phyloP scores from a whole-genome alignment of 1,139 yeast species.

The Geotrichum bryndzae region DNA sequence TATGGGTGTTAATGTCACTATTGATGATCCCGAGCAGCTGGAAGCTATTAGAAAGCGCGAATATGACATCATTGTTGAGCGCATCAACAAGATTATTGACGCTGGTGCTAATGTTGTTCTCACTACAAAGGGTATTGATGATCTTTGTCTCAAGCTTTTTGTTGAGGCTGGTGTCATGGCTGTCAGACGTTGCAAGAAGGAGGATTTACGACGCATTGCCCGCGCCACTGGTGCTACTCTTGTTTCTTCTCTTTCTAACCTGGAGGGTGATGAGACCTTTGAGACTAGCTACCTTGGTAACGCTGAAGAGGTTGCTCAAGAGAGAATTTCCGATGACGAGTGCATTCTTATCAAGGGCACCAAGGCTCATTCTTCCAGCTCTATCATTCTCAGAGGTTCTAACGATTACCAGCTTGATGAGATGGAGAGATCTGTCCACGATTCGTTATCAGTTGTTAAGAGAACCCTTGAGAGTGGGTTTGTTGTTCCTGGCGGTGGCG shows the following conservation, averaged over 20 bases:
- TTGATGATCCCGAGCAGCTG: constrained; percentile 94
- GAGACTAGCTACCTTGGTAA: constrained; percentile 80
- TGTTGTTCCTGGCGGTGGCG: constrained; percentile 99
- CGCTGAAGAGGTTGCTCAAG: constrained; percentile 91
- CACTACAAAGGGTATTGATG: constrained; percentile 98
- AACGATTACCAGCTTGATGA: constrained; percentile 95
- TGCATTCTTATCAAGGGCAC: constrained; percentile 94
- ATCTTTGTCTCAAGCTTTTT: constrained; percentile 88
- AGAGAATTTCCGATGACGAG: constrained; percentile 92
- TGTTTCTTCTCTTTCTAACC: constrained; percentile 77
- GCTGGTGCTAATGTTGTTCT: constrained; percentile 96
- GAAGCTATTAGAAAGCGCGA: constrained; percentile 95
- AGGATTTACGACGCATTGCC: constrained; percentile 93
- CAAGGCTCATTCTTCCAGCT: constrained; percentile 84
- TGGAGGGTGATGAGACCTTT: constrained; percentile 97
- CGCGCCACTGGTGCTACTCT: constrained; percentile 97
- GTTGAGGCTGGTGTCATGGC: constrained; percentile 97
- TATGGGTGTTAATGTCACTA: constrained; percentile 94
- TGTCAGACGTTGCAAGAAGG: constrained; percentile 95
- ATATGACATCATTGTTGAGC: constrained; percentile 82
- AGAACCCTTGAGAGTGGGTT: constrained; percentile 91
- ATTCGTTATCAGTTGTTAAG: constrained; percentile 89
- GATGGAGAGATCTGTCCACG: constrained; percentile 96
- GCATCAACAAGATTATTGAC: constrained; percentile 75
- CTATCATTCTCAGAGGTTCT: constrained; percentile 91